Evolutionary conservation across 75 land plant species (phyloP).

Genomic region (Pseudotsuga menziesii): DNA sequence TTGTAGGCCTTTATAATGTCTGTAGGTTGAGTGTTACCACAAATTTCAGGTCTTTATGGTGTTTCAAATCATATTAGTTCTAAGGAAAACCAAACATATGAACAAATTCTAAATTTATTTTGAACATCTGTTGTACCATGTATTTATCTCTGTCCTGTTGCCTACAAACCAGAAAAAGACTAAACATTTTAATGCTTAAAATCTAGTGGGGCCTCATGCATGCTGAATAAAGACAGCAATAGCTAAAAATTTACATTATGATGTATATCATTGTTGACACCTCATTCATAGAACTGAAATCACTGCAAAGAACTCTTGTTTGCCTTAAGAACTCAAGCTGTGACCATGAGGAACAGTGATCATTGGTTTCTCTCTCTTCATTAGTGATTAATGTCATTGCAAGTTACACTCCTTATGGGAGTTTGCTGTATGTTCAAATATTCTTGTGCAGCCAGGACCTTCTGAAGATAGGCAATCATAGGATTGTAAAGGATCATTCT

Average conservation of each 20-base stretch:
- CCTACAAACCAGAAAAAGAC: not conserved
- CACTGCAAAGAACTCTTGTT: not conserved
- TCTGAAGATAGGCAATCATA: not conserved
- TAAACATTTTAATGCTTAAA: not conserved
- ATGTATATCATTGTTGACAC: not conserved
- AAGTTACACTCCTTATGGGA: not conserved
- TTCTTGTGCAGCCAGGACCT: not conserved
- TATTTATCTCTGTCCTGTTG: not conserved
- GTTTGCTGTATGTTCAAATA: not conserved
- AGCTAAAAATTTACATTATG: not conserved
- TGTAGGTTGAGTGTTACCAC: not conserved
- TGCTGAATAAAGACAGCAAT: not conserved
- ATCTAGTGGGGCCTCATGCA: not conserved
- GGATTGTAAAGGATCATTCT: too few species aligned
- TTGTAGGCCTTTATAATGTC: not conserved
- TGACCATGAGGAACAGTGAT: not conserved
- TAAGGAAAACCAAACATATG: not conserved
- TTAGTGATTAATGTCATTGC: not conserved
- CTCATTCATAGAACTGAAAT: not conserved
- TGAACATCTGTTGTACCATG: slow-evolving; percentile 1
- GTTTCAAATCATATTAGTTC: not conserved
- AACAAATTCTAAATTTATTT: not conserved
- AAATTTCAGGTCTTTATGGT: not conserved
- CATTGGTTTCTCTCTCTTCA: not conserved
- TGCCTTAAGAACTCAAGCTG: not conserved